These are phyloP conservation scores for Echinosophora koreensis DNA, from an alignment of 306 rosid genomes.

Conservation along the genomic window DNA sequence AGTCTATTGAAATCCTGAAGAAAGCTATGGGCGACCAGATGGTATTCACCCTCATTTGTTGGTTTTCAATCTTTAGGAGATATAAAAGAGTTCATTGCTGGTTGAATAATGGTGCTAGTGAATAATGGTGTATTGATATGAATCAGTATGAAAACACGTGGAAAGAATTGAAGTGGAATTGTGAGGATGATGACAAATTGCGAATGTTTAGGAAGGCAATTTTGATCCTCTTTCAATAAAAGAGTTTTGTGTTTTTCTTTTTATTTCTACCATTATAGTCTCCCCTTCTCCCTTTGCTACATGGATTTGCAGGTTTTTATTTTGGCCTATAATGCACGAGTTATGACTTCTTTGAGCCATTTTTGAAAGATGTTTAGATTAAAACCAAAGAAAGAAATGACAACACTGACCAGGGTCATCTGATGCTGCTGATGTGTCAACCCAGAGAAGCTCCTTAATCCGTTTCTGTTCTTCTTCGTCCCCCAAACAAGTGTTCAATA, in stretches of 20 bases:
- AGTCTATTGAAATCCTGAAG: no score
- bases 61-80: no score
- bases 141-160: background rate
- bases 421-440: conserved; percentile 55
- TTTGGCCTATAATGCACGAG: background rate
- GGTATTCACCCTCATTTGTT: no score
- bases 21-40: no score
- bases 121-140: background rate
- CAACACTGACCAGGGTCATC: conserved; percentile 73
- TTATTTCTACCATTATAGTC: background rate
- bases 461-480: conserved; percentile 79
- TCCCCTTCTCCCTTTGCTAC: background rate
- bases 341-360: conserved; percentile 6
- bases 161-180: background rate
- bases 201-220: background rate
- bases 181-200: background rate
- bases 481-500: conserved; percentile 78
- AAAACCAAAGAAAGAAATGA: conserved; percentile 29
- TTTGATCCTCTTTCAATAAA: background rate
- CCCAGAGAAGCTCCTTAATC: conserved; percentile 70
- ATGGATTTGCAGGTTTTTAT: background rate
- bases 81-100: no score
- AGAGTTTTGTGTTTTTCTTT: background rate
- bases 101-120: no score
- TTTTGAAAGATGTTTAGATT: background rate